Conservation (phyloP, 2,329 filamentous ascomycete genomes). For the Purpureocillium takamizusanense region DNA sequence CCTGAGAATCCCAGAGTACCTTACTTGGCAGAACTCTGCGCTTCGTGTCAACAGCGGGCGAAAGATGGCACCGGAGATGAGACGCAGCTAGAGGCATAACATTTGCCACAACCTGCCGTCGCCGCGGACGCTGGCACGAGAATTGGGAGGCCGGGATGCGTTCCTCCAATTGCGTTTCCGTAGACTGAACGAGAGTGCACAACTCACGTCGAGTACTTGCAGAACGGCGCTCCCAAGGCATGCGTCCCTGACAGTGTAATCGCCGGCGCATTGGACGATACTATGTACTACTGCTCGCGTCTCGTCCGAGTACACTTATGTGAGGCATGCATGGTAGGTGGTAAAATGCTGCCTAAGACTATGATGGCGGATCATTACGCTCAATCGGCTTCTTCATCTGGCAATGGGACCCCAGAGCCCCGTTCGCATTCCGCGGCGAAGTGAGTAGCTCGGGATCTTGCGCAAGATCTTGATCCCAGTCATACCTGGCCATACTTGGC, state of each 20-base stretch:
- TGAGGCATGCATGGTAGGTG: constrained; percentile 14
- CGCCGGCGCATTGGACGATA: constrained; percentile 34
- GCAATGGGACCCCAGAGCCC: constrained; percentile 19
- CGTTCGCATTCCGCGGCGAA: constrained; percentile 19
- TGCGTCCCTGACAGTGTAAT: constrained; percentile 29
- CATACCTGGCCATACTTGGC: constrained; percentile 14
- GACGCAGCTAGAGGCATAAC: constrained; percentile 15
- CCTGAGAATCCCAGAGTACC: constrained; percentile 14
- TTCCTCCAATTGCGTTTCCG: not conserved
- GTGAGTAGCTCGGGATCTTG: constrained; percentile 11
- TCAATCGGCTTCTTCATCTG: constrained; percentile 16
- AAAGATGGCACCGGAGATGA: constrained; percentile 10
- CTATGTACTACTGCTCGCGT: no score
- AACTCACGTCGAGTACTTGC: constrained; percentile 30
- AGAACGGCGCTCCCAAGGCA: constrained; percentile 24
- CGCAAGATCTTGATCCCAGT: constrained; percentile 7
- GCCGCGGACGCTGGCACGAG: constrained; percentile 34
- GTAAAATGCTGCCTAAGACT: constrained; percentile 21
- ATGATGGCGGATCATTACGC: constrained; percentile 21
- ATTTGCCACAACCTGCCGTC: constrained; percentile 30
- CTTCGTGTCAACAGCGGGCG: constrained; percentile 7
- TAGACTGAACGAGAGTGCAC: not conserved
- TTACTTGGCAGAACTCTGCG: constrained; percentile 22
- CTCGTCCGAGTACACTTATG: constrained; percentile 16
- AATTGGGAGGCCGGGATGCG: constrained; percentile 26